phyloP scores from a whole-genome alignment of 768 basidiomycete genomes.

The Boletus rubescentipes region DNA sequence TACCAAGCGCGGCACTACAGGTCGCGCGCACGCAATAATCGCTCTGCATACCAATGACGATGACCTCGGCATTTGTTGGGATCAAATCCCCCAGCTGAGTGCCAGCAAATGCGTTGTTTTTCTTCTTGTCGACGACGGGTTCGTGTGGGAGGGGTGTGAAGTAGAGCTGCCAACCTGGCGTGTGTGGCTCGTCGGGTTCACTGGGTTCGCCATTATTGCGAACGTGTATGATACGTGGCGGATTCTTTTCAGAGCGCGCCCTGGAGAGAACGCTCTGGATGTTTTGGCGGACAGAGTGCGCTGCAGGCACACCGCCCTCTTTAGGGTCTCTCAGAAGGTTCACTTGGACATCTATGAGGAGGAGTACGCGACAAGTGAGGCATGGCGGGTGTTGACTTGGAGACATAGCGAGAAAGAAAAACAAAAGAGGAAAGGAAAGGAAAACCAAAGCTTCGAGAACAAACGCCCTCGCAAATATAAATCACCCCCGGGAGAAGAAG shows the following conservation, averaged over 20 bases:
- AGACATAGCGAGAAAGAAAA: conserved; percentile 16
- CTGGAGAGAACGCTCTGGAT: conserved; percentile 47
- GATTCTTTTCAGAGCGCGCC: conserved; percentile 47
- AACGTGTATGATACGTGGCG: conserved; percentile 64
- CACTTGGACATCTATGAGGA: conserved; percentile 58
- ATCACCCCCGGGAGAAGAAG: conserved; percentile 4
- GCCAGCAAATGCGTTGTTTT: conserved; percentile 69
- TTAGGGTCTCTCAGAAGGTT: conserved; percentile 48
- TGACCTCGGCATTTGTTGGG: conserved; percentile 54
- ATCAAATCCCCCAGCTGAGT: conserved; percentile 53
- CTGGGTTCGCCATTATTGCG: conserved; percentile 63
- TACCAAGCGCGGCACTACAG: conserved; percentile 57
- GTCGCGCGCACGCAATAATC: conserved; percentile 59
- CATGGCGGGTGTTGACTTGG: conserved; percentile 17
- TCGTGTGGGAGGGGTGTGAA: conserved; percentile 52
- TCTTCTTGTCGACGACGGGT: conserved; percentile 60
- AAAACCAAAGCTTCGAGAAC: not conserved
- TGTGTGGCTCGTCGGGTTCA: conserved; percentile 57
- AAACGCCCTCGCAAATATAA: conserved; percentile 14
- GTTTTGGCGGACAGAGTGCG: conserved; percentile 43
- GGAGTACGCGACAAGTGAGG: conserved; percentile 45
- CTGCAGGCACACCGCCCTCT: conserved; percentile 53
- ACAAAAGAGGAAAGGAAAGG: not conserved
- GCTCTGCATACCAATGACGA: conserved; percentile 66
- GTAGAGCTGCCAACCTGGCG: conserved; percentile 61